Evolutionary conservation across 345 rosid species (phyloP), one percentile per base, ranked within the genome.

Genomic region (Toxicodendron radicans): DNA sequence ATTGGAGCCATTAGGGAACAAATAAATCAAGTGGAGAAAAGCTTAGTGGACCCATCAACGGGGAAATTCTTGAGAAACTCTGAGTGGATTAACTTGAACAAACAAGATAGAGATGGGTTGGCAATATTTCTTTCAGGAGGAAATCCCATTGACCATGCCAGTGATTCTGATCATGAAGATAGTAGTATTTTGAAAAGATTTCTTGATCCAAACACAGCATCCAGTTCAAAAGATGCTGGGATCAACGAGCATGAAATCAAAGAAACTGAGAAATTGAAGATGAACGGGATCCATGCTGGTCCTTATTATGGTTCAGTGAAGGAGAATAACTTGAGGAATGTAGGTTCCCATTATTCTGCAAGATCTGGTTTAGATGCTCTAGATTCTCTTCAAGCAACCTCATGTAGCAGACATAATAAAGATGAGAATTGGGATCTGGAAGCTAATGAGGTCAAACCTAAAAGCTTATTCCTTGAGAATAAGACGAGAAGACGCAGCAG

Each of bases 121-220:
- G 86, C 86, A 23, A 73, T 79, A 43, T 87, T 87, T 78, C 87
- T 87, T 54, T 77, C 81, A 17, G 85, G 89, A 12, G 88, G 82
- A 58, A 72, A 52, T 75, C 66, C 78, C 12, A 54, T 72, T 38
- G 78, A 79, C 54, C 73, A 75, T 23, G 18, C 52, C 11, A 65
- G 51, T 73, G 57, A 27, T 48, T 4, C 52, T 65, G 73, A 66
- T 30, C 21, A 17, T 27, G 83, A 77, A 73, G 84, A 77, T 68
- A 76, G 72, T 66, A 79, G 70, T 70, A 82, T 75, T n/a, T 71
- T 82, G 78, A 73, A 72, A 58, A 83, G 85, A 74, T 85, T 82
- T 77, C 82, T 81, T 51, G 89, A 85, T 82, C 83, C 88, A 71
- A 30, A 73, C 52, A 64, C 77, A 4, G 51, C 85, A 63, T 80